These are phyloP conservation scores for Monosporascus sp. DNA, from an alignment of 2,329 filamentous ascomycete genomes.

Conservation along the genomic window DNA sequence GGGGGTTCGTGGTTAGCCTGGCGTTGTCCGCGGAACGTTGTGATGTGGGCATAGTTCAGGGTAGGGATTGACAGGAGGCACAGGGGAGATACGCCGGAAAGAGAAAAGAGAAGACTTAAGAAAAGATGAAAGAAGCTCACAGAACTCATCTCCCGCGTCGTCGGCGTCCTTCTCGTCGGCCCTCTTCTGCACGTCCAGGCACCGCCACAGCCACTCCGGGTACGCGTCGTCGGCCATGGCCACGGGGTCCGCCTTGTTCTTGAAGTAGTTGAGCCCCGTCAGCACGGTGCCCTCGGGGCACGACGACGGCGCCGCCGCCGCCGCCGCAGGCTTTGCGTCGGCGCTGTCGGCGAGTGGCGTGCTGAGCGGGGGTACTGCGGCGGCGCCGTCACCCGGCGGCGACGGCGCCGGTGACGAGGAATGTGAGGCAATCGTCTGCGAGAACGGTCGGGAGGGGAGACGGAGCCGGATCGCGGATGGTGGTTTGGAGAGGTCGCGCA, in stretches of 20 bases:
- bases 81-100: not conserved
- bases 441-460: slow-evolving; percentile 32
- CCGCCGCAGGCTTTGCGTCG: slow-evolving; percentile 7
- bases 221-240: slow-evolving; percentile 72
- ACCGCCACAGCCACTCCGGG: slow-evolving; percentile 74
- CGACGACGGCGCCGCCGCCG: slow-evolving; percentile 34
- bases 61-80: not conserved
- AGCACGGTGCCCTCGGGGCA: slow-evolving; percentile 66
- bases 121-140: slow-evolving; percentile 44
- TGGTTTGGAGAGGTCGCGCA: slow-evolving; percentile 11
- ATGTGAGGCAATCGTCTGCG: slow-evolving; percentile 26
- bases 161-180: slow-evolving; percentile 42
- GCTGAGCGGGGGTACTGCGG: slow-evolving; percentile 18
- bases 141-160: slow-evolving; percentile 69
- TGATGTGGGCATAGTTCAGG: too few species aligned
- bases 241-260: slow-evolving; percentile 67
- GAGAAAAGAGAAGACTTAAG: not conserved
- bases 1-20: slow-evolving; percentile 2
- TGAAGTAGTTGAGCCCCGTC: slow-evolving; percentile 71
- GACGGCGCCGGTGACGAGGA: slow-evolving; percentile 31
- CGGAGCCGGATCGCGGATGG: slow-evolving; percentile 9
- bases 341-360: slow-evolving; percentile 20
- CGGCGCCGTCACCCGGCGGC: slow-evolving; percentile 14
- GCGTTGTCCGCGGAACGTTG: not conserved
- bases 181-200: slow-evolving; percentile 59